These are phyloP conservation scores for Cubamyces sp. DNA, from an alignment of 768 basidiomycete genomes.

Conservation along the genomic window DNA sequence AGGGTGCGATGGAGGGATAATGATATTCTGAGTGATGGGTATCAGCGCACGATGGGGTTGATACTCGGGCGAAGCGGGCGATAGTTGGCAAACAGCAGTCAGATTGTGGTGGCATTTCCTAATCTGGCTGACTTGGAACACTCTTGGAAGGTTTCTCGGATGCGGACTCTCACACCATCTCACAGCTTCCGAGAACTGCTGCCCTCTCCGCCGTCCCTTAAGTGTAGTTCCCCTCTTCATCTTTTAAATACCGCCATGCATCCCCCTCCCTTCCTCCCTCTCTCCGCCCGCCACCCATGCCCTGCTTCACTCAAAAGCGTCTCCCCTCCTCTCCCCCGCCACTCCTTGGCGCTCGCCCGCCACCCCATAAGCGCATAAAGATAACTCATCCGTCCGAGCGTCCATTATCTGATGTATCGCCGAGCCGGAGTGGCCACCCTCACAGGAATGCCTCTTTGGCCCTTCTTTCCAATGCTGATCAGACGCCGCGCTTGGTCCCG, in stretches of 20 bases:
- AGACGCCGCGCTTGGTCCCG: not conserved
- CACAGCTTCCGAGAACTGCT: conserved; percentile 21
- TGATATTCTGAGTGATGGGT: not conserved
- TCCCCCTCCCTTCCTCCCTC: conserved; percentile 1
- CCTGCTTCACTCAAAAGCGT: conserved; percentile 14
- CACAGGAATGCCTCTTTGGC: not conserved
- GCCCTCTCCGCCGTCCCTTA: not conserved
- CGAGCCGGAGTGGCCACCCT: not conserved
- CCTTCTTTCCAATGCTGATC: conserved; percentile 10
- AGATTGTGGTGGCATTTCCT: conserved; percentile 16
- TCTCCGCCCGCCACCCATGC: conserved; percentile 4
- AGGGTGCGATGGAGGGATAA: not conserved
- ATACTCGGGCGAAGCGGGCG: conserved; percentile 22
- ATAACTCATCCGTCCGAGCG: conserved; percentile 6
- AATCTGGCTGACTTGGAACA: conserved; percentile 20
- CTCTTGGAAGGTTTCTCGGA: conserved; percentile 23
- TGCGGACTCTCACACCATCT: conserved; percentile 25
- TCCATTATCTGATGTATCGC: conserved; percentile 7
- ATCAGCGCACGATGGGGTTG: conserved; percentile 8
- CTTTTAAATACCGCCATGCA: conserved; percentile 8
- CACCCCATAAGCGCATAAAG: conserved; percentile 21
- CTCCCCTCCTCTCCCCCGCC: conserved; percentile 1
- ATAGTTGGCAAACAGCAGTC: conserved; percentile 16
- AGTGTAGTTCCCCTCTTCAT: not conserved
- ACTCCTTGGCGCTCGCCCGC: not conserved